Conservation (phyloP, 2,329 filamentous ascomycete genomes). For the Beauveria scarabaeidicola region DNA sequence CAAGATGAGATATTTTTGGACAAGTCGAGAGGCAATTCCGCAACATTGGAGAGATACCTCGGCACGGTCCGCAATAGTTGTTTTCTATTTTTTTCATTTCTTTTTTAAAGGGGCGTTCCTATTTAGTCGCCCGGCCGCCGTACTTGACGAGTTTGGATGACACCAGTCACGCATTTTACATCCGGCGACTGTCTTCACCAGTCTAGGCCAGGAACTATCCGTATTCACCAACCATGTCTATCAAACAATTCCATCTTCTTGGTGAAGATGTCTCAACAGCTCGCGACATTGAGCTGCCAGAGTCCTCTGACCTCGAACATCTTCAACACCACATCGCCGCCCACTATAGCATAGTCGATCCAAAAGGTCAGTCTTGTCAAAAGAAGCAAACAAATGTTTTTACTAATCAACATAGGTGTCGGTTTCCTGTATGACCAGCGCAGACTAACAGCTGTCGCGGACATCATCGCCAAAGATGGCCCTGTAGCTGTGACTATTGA, state of each 20-base stretch:
- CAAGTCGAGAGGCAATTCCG: neutral
- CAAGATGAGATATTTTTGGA: neutral
- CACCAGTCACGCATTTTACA: neutral
- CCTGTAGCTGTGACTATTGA: conserved; percentile 39
- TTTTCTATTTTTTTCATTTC: neutral
- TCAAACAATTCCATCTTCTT: conserved; percentile 33
- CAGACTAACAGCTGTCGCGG: conserved; percentile 24
- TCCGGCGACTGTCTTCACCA: neutral
- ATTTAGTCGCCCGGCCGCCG: neutral
- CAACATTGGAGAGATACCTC: neutral
- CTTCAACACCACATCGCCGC: conserved; percentile 32
- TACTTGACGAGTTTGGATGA: neutral
- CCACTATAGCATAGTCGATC: conserved; percentile 35
- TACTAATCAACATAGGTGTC: conserved; percentile 22
- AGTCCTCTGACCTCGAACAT: conserved; percentile 26
- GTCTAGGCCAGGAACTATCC: neutral
- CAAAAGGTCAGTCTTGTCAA: conserved; percentile 24
- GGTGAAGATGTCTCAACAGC: conserved; percentile 30
- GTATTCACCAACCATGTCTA: conserved; percentile 21
- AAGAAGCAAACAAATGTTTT: neutral
- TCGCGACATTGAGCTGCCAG: conserved; percentile 29
- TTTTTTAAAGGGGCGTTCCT: neutral
- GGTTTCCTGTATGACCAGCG: conserved; percentile 25
- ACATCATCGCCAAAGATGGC: conserved; percentile 25
- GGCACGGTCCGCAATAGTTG: neutral